Conservation (phyloP, 2,329 filamentous ascomycete genomes). For the Talaromyces sp. region DNA sequence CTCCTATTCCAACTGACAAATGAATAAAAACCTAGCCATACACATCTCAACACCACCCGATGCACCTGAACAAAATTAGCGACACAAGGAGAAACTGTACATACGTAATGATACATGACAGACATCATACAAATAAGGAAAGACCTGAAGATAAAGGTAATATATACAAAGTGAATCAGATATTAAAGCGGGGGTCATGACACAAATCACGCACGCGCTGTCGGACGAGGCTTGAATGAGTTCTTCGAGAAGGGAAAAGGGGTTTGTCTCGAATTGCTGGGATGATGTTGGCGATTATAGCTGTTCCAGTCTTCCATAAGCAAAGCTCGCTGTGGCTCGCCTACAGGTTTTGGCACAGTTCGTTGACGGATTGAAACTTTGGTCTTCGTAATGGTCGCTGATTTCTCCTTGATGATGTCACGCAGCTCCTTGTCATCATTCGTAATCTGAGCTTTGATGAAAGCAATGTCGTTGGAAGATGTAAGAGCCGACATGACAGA, state of each 20-base stretch:
- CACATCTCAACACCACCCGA: slow-evolving; percentile 18
- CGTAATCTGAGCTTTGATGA: slow-evolving; percentile 82
- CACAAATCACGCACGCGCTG: slow-evolving; percentile 10
- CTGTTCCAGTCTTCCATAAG: slow-evolving; percentile 40
- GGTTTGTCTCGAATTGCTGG: slow-evolving; percentile 30
- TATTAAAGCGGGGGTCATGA: not conserved
- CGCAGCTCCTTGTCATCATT: slow-evolving; percentile 69
- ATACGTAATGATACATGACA: slow-evolving; percentile 9
- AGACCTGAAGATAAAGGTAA: not conserved
- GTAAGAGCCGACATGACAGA: slow-evolving; percentile 76
- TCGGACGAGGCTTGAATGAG: slow-evolving; percentile 32
- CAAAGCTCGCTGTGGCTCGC: slow-evolving; percentile 43
- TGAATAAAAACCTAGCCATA: not conserved
- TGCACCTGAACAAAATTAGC: slow-evolving; percentile 10
- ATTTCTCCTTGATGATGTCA: slow-evolving; percentile 64
- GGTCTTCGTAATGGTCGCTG: slow-evolving; percentile 31
- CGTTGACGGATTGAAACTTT: slow-evolving; percentile 21
- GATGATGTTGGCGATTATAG: slow-evolving; percentile 11
- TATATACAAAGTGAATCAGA: slow-evolving; percentile 16
- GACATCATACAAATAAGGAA: not conserved
- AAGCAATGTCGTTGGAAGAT: slow-evolving; percentile 54
- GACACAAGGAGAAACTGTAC: slow-evolving; percentile 11
- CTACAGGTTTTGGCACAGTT: slow-evolving; percentile 30
- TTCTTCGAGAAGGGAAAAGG: slow-evolving; percentile 32
- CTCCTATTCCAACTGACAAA: not conserved